Base-by-base conservation (phyloP, 305 asterid genomes). In the Ajuga reptans region DNA sequence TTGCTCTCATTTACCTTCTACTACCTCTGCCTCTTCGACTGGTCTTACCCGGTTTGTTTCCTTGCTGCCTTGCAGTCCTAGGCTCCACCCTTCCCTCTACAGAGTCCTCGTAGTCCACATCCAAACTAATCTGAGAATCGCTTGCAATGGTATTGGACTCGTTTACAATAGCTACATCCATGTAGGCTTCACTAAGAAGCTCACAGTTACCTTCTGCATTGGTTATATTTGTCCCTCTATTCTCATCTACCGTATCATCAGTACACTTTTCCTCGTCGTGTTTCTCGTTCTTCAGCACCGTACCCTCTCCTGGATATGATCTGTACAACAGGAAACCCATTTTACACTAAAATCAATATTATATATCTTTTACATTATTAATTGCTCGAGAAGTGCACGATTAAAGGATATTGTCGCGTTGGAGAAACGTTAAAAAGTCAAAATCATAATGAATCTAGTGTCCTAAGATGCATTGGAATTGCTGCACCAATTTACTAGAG, bases 151-250 rank as follows among this genome's bases (percentile, higher is more conserved):
- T 76, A 33, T 73, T 71, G 10, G 81, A 65, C 75, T 84, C 92
- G 16, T 81, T 58, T 36, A 58, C 77, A 58, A 75, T 27, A 46
- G 95, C 92, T 59, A 87, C 85, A 53, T 91, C 96, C 66, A 78
- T 63, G 73, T 69, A 76, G 17, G 86, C 71, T 78, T 87, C 96
- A 10, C 78, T 82, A 39, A 79, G 67, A 69, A 83, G 78, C 71
- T 65, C 79, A 47, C 82, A 74, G 15, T 53, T 75, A 1, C 77
- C 84, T 52, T 74, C 85, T 31, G 58, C 47, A 2, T 69, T 68
- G 54, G 12, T 29, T 49, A 65, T 21, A 72, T 59, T 64, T 21
- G 50, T 64, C 12, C 47, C 24, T 45, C 68, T 6, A 51, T 65
- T 70, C 60, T 77, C 78, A 36, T 39, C 72, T 59, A 51, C 31